Conservation (phyloP, 192 early-diverging fungal genomes). For the Helicostylum pulchrum region DNA sequence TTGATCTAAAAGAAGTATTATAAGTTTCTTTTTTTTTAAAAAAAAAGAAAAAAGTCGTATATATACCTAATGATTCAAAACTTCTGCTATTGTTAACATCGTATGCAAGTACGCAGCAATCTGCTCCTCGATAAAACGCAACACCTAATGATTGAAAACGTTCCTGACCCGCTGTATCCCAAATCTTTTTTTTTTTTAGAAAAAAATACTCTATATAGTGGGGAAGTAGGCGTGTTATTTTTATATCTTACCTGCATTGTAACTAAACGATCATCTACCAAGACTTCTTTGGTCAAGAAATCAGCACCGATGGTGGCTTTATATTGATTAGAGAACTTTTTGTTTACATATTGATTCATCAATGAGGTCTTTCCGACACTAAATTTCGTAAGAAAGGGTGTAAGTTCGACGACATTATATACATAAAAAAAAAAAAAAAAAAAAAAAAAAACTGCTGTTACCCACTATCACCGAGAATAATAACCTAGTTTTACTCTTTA, state of each 20-base stretch:
- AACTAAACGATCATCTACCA: constrained; percentile 84
- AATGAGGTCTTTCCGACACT: constrained; percentile 96
- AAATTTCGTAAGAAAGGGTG: not conserved
- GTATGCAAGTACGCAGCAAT: constrained; percentile 97
- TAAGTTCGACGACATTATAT: not conserved
- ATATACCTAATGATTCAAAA: constrained; percentile 80
- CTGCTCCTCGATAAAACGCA: constrained; percentile 97
- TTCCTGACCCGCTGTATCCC: constrained; percentile 99
- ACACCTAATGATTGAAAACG: constrained; percentile 98
- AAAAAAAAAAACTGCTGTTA: constrained; percentile 30
- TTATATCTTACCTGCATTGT: constrained; percentile 78
- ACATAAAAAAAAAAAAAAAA: not conserved
- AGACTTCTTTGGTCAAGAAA: constrained; percentile 98
- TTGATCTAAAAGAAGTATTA: constrained; percentile 51
- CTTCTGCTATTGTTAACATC: constrained; percentile 93
- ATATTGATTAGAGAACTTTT: constrained; percentile 95
- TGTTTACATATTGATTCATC: constrained; percentile 99
- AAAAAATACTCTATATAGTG: not conserved
- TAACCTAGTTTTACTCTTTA: constrained; percentile 49
- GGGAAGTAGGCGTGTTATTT: not conserved
- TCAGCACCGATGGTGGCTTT: constrained; percentile 99
- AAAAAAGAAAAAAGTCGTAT: not conserved
- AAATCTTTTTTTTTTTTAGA: constrained; percentile 60
- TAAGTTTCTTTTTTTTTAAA: not conserved
- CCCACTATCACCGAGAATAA: constrained; percentile 83